Evolutionary conservation across 2,329 filamentous ascomycete species (phyloP).

Genomic region (Colletotrichum spaethianum): DNA sequence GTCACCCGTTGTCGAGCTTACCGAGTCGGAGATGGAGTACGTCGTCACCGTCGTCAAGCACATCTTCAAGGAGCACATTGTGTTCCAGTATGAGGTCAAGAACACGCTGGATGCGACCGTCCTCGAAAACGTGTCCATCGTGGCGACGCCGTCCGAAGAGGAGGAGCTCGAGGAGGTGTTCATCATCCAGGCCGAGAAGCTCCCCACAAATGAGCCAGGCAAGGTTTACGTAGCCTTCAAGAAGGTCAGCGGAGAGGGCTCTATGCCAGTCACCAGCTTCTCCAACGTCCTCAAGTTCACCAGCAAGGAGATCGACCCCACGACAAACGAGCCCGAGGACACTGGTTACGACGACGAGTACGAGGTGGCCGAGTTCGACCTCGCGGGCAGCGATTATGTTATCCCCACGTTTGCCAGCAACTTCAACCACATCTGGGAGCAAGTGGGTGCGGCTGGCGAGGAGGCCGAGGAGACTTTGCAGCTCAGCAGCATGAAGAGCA

Average conservation of each 20-base stretch:
- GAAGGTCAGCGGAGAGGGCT: slow-evolving; percentile 80
- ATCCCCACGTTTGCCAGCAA: slow-evolving; percentile 93
- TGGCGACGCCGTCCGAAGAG: slow-evolving; percentile 84
- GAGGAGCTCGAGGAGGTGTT: slow-evolving; percentile 93
- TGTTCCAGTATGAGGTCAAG: slow-evolving; percentile 97
- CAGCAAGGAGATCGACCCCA: slow-evolving; percentile 97
- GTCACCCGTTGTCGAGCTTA: slow-evolving; percentile 87
- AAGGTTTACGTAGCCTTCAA: slow-evolving; percentile 97
- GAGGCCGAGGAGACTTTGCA: slow-evolving; percentile 93
- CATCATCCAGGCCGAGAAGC: slow-evolving; percentile 88
- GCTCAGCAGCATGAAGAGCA: slow-evolving; percentile 89
- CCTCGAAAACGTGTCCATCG: slow-evolving; percentile 88
- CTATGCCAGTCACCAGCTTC: slow-evolving; percentile 86
- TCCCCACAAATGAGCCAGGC: slow-evolving; percentile 88
- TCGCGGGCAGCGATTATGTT: slow-evolving; percentile 93
- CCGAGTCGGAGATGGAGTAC: slow-evolving; percentile 97
- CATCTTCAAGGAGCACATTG: slow-evolving; percentile 96
- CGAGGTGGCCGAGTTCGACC: slow-evolving; percentile 92
- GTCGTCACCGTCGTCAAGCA: slow-evolving; percentile 96
- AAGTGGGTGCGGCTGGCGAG: slow-evolving; percentile 89
- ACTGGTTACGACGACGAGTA: slow-evolving; percentile 97
- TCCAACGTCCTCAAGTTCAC: slow-evolving; percentile 97
- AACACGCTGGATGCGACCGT: slow-evolving; percentile 95
- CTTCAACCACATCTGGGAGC: slow-evolving; percentile 97
- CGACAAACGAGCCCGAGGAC: slow-evolving; percentile 92